phyloP scores from a whole-genome alignment of 2,329 filamentous ascomycete genomes.

The Exophiala xenobiotica region DNA sequence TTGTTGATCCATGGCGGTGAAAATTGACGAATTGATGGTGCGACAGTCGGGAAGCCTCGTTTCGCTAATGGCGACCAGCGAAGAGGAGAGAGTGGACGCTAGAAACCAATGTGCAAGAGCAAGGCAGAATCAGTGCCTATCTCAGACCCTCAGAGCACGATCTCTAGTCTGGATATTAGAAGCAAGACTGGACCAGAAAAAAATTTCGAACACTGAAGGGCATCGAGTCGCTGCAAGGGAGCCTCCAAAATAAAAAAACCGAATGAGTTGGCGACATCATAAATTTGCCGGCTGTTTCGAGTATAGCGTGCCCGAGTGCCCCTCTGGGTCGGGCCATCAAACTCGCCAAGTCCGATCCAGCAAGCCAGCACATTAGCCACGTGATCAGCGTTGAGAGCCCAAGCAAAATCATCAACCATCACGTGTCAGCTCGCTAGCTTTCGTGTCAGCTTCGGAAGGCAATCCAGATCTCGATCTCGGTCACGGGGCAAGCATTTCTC shows the following conservation, averaged over 20 bases:
- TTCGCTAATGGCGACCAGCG: too few relatives aligned
- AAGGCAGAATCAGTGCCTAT: neutral
- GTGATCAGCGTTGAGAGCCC: too few relatives aligned
- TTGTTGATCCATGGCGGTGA: constrained; percentile 68
- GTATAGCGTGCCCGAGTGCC: neutral
- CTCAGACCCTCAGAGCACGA: too few relatives aligned
- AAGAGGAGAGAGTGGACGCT: neutral
- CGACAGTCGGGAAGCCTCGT: neutral
- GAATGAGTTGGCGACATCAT: constrained; percentile 1
- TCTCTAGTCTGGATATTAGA: too few relatives aligned
- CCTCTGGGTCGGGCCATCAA: neutral
- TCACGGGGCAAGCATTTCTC: too few relatives aligned
- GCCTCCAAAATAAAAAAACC: neutral
- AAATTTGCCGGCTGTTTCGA: neutral
- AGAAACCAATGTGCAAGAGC: neutral
- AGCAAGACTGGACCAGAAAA: neutral
- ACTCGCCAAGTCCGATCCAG: neutral
- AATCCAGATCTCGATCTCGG: too few relatives aligned
- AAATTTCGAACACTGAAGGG: too few relatives aligned
- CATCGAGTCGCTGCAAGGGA: too few relatives aligned
- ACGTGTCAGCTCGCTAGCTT: too few relatives aligned
- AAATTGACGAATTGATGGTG: constrained; percentile 4
- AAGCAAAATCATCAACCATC: too few relatives aligned
- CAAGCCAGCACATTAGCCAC: too few relatives aligned
- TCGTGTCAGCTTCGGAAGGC: too few relatives aligned